Conservation (phyloP, 306 rosid species). For the Malus sylvestris region DNA sequence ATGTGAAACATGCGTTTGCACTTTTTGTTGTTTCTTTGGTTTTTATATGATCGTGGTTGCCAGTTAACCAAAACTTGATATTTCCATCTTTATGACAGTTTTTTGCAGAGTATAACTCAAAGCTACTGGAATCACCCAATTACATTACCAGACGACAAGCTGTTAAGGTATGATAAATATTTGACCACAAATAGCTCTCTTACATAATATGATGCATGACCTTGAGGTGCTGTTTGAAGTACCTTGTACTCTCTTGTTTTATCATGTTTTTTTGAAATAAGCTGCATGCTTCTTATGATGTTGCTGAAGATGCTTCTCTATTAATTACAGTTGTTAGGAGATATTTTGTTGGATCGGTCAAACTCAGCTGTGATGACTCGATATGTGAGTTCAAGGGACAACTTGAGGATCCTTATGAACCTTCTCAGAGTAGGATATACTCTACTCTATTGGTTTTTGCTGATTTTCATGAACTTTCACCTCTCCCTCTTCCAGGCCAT, state of each 20-base stretch:
- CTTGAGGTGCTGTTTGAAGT: background rate
- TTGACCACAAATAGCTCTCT: background rate
- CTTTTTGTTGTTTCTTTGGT: background rate
- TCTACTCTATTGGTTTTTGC: constrained; percentile 11
- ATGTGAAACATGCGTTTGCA: no score
- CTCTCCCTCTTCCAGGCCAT: background rate
- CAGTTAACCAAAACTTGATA: constrained; percentile 9
- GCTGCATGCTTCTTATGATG: background rate
- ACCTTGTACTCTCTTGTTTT: background rate
- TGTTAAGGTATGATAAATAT: constrained; percentile 58
- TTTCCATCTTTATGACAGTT: constrained; percentile 40
- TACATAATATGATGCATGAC: constrained; percentile 6
- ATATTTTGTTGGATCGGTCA: constrained; percentile 87
- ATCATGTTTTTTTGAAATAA: background rate
- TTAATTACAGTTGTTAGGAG: constrained; percentile 80
- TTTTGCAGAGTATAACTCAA: constrained; percentile 83
- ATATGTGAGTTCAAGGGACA: constrained; percentile 97
- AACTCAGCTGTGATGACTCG: constrained; percentile 94
- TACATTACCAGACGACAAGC: constrained; percentile 98
- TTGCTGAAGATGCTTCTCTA: constrained; percentile 26
- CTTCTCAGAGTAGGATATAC: constrained; percentile 70
- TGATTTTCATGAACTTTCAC: background rate
- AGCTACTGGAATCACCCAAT: constrained; percentile 87
- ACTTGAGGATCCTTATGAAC: constrained; percentile 94
- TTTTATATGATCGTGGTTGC: background rate